Evolutionary conservation across 2,329 filamentous ascomycete genomes (phyloP), one percentile per base, ranked within the genome.

Genomic region (Fonsecaea monophora): DNA sequence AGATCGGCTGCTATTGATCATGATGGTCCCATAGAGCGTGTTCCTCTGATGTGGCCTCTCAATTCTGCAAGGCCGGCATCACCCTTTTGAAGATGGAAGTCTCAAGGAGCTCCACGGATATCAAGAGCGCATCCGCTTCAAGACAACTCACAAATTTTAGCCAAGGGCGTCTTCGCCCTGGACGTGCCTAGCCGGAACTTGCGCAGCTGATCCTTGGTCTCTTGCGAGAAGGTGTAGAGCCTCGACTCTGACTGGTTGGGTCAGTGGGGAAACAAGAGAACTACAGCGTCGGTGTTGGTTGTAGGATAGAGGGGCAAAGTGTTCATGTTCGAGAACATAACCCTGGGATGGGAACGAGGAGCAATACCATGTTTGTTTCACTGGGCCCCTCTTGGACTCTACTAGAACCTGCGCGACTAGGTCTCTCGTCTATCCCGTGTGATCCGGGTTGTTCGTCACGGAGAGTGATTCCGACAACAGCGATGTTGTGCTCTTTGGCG

Each of bases 171-270:
- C 77, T 90, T 94, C 60, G 92, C 89, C 71, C 95, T 85, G 38
- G 94, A 97, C 1, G 95, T 98, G 32, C 90, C 88, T 34, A 99
- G 86, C 59, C 95, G 91, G 82, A 99, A 99, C 81, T 97, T 98
- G 79, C 92, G 91, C 72, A 99, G 87, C 76, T 94, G 90, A 72
- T 93, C 89, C 81, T 90, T 95, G 54, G 92, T 97, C 81, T 95
- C 92, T 71, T 89, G 87, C 37, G 93, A 96, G 86, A 98, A 96
- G 67, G 91, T 92, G 82, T 97, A 98, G 70, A 98, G 86, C 73
- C 93, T 86, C 69, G 92, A 89, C 84, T 97, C 94, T 76, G 94
- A 96, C 74, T 89, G 78, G 25, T 13, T 65, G 53, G 40, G 55
- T 60, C 37, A 60, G 57, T 53, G 21, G 53, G 38, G 18, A 32